Base-by-base conservation (phyloP, 345 rosid species). In the Acer campestre region DNA sequence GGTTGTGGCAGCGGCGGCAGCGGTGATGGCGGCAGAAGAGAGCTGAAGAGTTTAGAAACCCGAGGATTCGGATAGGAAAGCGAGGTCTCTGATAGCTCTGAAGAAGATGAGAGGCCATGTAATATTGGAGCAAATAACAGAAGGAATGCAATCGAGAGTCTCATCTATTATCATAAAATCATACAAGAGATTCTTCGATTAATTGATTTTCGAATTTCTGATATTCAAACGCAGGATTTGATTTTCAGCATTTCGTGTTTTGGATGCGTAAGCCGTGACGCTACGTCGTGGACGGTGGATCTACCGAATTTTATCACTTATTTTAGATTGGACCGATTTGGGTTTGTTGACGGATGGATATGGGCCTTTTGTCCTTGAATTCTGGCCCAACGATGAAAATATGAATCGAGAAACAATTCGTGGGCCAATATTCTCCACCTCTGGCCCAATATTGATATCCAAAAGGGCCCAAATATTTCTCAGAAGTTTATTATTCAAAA, bases 1-100 rank as follows among this genome's bases (percentile, higher is more conserved):
- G 84, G 84, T 66, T 10, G 3, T 3, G 48, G 10, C 17, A 29
- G 22, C 46, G 62, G 62, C 59, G 76, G 40, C 2, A 68, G 56
- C 14, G 55, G 77, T 1, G 70, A 48, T 9, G 87, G 89, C 13
- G 87, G 87, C 40, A 83, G 38, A n/a, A 79, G 79, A 16, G 84
- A 84, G 73, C 68, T 70, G 77, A 46, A 75, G 31, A 74, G 64
- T 61, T 76, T 62, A 70, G 80, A 46, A n/a, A 76, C 59, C 23
- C 9, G 76, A 69, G 22, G 76, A 40, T 61, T 61, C 0, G 29
- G 53, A 67, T 71, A 75, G 61, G 85, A 73, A 35, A 86, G 53
- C 35, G 84, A 76, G 78, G 80, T 79, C 16, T 82, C 76, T 12
- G 92, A 80, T 80, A 86, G 74, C 75, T 78, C 83, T 22, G 87